Conservation (phyloP, 2,329 filamentous ascomycete genomes). For the Chaetothyriales sp. region DNA sequence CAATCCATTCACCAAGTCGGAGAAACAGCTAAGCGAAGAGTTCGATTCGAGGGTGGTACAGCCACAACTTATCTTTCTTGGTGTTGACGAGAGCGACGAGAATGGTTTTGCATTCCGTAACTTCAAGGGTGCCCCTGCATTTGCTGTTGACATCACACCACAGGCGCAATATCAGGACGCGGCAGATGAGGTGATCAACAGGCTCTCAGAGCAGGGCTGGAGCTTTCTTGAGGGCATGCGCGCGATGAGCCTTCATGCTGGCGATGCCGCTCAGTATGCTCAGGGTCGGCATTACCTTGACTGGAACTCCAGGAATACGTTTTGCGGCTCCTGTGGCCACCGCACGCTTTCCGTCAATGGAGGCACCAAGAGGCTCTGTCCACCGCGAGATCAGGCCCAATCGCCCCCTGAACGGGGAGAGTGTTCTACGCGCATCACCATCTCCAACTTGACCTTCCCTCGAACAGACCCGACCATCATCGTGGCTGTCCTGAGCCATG, state of each 20-base stretch:
- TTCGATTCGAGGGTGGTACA: conserved; percentile 57
- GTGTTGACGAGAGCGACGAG: conserved; percentile 52
- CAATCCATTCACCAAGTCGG: conserved; percentile 54
- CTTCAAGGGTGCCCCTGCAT: conserved; percentile 69
- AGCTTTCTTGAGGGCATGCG: conserved; percentile 53
- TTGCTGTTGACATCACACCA: conserved; percentile 77
- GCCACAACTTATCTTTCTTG: conserved; percentile 70
- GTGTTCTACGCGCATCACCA: conserved; percentile 66
- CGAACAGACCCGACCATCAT: conserved; percentile 91
- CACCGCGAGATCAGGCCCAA: conserved; percentile 28
- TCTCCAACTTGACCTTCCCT: conserved; percentile 86
- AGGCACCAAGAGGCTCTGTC: conserved; percentile 31
- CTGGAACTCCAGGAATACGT: conserved; percentile 88
- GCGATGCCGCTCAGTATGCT: conserved; percentile 71
- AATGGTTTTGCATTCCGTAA: conserved; percentile 34
- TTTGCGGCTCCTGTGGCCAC: conserved; percentile 77
- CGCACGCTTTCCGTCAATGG: conserved; percentile 47
- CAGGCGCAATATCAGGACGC: conserved; percentile 47
- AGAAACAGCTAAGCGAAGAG: conserved; percentile 55
- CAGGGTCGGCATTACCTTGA: conserved; percentile 78
- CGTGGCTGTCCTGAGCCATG: conserved; percentile 72
- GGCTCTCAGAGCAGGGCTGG: conserved; percentile 45
- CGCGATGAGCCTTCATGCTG: conserved; percentile 43
- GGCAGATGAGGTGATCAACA: conserved; percentile 45
- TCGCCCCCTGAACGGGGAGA: conserved; percentile 42